These are phyloP conservation scores for Trichomonas gallinae DNA, from an alignment of 208 protist genomes.

Conservation along the genomic window DNA sequence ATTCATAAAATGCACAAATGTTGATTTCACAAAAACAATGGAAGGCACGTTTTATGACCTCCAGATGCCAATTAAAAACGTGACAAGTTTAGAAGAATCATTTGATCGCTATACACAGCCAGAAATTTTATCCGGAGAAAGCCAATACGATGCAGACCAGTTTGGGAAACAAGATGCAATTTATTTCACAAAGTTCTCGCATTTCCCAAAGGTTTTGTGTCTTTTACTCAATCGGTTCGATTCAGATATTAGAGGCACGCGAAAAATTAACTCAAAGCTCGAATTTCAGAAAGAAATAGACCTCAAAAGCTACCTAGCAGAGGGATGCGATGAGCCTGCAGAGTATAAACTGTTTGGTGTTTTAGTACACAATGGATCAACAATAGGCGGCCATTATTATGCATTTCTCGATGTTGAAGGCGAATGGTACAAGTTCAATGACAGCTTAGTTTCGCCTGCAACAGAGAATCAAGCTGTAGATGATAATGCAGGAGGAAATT, in stretches of 20 bases:
- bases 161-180: constrained; percentile 48
- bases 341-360: not conserved
- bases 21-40: constrained; percentile 52
- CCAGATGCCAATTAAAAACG: constrained; percentile 59
- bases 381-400: not conserved
- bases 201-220: constrained; percentile 58
- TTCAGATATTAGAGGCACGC: constrained; percentile 54
- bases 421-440: not conserved
- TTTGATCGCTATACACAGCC: constrained; percentile 8
- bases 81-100: constrained; percentile 29
- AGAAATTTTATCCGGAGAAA: not conserved
- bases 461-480: not conserved
- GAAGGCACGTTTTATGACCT: constrained; percentile 53
- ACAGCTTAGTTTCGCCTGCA: not conserved
- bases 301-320: not conserved
- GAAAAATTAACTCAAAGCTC: constrained; percentile 48
- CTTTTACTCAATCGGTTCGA: constrained; percentile 68
- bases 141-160: not conserved
- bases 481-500: not conserved
- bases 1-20: constrained; percentile 64
- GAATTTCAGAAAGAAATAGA: not conserved
- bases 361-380: not conserved
- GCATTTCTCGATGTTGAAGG: not conserved
- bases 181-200: constrained; percentile 53
- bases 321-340: not conserved